Evolutionary conservation across 345 rosid species (phyloP).

Genomic region (Sisymbrium irio): DNA sequence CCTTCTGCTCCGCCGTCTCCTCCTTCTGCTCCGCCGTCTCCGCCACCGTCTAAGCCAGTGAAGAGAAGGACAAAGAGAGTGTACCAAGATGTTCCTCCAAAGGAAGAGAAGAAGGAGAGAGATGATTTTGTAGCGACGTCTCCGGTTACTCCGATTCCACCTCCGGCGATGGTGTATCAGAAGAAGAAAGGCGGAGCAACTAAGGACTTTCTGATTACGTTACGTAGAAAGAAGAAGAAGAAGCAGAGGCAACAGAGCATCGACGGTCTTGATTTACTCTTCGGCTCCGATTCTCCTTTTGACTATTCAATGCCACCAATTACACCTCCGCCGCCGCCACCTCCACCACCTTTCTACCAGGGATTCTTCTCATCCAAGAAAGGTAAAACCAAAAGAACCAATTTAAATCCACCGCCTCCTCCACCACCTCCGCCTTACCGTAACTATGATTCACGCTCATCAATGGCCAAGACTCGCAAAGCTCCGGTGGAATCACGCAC

Average conservation of each 20-base stretch:
- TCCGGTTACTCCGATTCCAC: conserved; percentile 28
- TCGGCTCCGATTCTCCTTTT: conserved; percentile 31
- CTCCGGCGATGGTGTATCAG: conserved; percentile 31
- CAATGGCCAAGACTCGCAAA: conserved; percentile 33
- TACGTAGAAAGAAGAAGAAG: conserved; percentile 60
- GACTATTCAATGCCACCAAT: conserved; percentile 30
- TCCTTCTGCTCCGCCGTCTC: conserved; percentile 23
- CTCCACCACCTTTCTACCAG: conserved; percentile 53
- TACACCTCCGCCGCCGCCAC: conserved; percentile 49
- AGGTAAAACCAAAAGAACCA: conserved; percentile 46
- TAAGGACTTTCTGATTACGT: conserved; percentile 55
- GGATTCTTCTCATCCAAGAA: conserved; percentile 64
- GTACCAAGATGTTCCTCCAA: conserved; percentile 24
- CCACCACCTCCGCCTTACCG: conserved; percentile 45
- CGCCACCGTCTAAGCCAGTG: conserved; percentile 19
- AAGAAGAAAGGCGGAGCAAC: conserved; percentile 59
- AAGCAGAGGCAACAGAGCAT: conserved; percentile 78
- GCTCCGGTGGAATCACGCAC: conserved; percentile 19
- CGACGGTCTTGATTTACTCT: conserved; percentile 68
- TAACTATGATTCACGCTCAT: conserved; percentile 31
- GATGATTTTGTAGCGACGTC: conserved; percentile 11
- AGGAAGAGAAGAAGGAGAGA: conserved; percentile 16
- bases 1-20: background rate
- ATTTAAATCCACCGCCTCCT: conserved; percentile 47
- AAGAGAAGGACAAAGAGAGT: conserved; percentile 27